phyloP scores from a whole-genome alignment of 768 basidiomycete genomes.

The Scleroderma citrinum region DNA sequence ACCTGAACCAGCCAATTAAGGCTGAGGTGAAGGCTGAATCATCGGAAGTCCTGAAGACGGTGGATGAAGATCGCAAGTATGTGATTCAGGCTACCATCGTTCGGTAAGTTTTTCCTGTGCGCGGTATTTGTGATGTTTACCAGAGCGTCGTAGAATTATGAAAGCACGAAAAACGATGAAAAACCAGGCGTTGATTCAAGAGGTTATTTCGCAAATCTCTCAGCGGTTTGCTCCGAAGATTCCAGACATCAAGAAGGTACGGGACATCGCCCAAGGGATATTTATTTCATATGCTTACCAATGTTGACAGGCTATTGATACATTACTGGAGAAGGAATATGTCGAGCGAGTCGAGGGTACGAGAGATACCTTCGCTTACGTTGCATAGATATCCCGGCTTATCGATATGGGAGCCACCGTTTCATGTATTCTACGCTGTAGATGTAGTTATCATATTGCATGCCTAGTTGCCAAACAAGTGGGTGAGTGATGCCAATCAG shows the following conservation, averaged over 20 bases:
- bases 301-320: slow-evolving; percentile 70
- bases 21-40: slow-evolving; percentile 91
- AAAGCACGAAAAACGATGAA: slow-evolving; percentile 94
- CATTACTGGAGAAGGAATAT: slow-evolving; percentile 93
- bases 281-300: slow-evolving; percentile 1
- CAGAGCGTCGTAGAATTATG: slow-evolving; percentile 63
- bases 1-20: slow-evolving; percentile 89
- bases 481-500: not conserved
- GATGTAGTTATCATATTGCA: slow-evolving; percentile 17
- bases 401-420: slow-evolving; percentile 9
- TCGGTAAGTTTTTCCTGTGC: slow-evolving; percentile 33
- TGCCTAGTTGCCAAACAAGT: not conserved
- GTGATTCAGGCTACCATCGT: slow-evolving; percentile 94
- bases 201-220: slow-evolving; percentile 85
- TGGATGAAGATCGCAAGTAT: slow-evolving; percentile 96
- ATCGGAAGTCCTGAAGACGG: slow-evolving; percentile 84
- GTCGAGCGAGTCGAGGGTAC: slow-evolving; percentile 90
- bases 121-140: not conserved
- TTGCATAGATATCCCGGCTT: slow-evolving; percentile 22
- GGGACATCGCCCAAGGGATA: slow-evolving; percentile 1
- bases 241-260: slow-evolving; percentile 92
- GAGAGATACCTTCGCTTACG: slow-evolving; percentile 61
- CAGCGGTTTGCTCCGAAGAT: slow-evolving; percentile 90
- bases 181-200: slow-evolving; percentile 84
- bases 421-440: slow-evolving; percentile 9